phyloP scores from a whole-genome alignment of 2,329 filamentous ascomycete genomes.

The Orbilia blumenaviensis region DNA sequence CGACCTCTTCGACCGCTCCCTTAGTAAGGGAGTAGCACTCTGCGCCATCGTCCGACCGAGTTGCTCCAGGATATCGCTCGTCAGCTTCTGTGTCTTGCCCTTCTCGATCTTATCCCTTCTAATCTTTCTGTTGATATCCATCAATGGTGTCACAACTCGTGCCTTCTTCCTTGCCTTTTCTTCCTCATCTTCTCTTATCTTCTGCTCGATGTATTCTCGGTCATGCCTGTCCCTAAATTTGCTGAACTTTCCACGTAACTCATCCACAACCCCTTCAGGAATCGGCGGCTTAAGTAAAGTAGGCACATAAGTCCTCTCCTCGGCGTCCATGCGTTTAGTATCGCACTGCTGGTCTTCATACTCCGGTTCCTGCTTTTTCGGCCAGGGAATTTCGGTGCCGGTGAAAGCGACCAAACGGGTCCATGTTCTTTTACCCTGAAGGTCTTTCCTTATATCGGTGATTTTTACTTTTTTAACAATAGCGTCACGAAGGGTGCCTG shows the following conservation, averaged over 20 bases:
- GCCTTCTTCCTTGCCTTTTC: conserved; percentile 60
- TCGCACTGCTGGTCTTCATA: conserved; percentile 70
- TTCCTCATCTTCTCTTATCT: conserved; percentile 69
- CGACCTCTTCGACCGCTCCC: conserved; percentile 14
- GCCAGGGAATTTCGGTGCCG: conserved; percentile 77
- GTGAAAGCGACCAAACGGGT: conserved; percentile 74
- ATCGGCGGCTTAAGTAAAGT: conserved; percentile 80
- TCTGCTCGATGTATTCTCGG: conserved; percentile 73
- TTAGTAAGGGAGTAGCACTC: conserved; percentile 62
- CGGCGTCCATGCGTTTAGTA: conserved; percentile 78
- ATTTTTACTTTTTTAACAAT: conserved; percentile 77
- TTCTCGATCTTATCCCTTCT: conserved; percentile 66
- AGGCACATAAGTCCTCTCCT: conserved; percentile 79
- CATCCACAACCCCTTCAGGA: conserved; percentile 79
- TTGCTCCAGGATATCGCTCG: conserved; percentile 70
- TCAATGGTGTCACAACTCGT: conserved; percentile 65
- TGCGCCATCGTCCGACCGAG: conserved; percentile 71
- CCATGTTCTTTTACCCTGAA: conserved; percentile 65
- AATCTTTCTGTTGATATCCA: conserved; percentile 69
- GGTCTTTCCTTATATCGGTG: conserved; percentile 65
- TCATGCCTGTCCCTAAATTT: conserved; percentile 84
- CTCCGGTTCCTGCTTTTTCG: conserved; percentile 66
- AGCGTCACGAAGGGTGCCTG: conserved; percentile 74
- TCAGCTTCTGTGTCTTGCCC: conserved; percentile 67
- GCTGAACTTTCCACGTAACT: conserved; percentile 84